A percentile compares a stretch with the other conserved stretches of the same genome.
Conservation (phyloP, 495 filamentous ascomycete species). For the Oidiodendron maius region DNA sequence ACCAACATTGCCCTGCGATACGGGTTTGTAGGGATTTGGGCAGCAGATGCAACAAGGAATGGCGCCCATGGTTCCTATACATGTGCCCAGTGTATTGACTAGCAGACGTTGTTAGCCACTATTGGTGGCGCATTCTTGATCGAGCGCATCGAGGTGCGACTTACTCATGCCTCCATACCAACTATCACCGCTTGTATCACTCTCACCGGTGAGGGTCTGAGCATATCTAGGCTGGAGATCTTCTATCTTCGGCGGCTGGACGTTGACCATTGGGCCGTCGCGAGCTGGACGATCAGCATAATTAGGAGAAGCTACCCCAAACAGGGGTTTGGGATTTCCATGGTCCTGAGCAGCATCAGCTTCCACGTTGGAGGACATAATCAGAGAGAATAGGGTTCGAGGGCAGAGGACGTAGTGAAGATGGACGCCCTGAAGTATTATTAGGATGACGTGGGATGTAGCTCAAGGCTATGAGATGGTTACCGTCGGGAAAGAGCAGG, state of each 20-base stretch:
- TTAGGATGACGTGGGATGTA: too few relatives aligned
- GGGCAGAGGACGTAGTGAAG: too few relatives aligned
- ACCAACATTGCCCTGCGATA: slow-evolving; percentile 87
- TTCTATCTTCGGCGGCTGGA: slow-evolving; percentile 73
- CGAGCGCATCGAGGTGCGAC: slow-evolving; percentile 23
- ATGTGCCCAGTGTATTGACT: slow-evolving; percentile 72
- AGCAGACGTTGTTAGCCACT: too few relatives aligned
- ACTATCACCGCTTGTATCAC: slow-evolving; percentile 67
- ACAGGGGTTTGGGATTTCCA: not conserved
- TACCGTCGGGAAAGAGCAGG: too few relatives aligned
- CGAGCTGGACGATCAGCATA: too few relatives aligned
- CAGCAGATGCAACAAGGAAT: slow-evolving; percentile 89
- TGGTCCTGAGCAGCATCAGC: slow-evolving; percentile 8
- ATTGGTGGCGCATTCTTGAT: not conserved
- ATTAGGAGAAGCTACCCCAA: slow-evolving; percentile 3
- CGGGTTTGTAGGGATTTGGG: slow-evolving; percentile 96
- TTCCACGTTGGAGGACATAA: slow-evolving; percentile 17
- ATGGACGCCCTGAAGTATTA: too few relatives aligned
- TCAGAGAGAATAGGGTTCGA: slow-evolving; percentile 3
- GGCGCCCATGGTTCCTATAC: slow-evolving; percentile 76
- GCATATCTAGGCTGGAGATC: slow-evolving; percentile 92
- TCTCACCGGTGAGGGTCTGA: slow-evolving; percentile 59
- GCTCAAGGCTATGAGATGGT: too few relatives aligned
- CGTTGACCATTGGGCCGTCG: slow-evolving; percentile 53
- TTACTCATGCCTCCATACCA: slow-evolving; percentile 90